These are phyloP conservation scores for Stagonosporopsis vannaccii DNA, from an alignment of 2,329 filamentous ascomycete species.

Conservation along the genomic window DNA sequence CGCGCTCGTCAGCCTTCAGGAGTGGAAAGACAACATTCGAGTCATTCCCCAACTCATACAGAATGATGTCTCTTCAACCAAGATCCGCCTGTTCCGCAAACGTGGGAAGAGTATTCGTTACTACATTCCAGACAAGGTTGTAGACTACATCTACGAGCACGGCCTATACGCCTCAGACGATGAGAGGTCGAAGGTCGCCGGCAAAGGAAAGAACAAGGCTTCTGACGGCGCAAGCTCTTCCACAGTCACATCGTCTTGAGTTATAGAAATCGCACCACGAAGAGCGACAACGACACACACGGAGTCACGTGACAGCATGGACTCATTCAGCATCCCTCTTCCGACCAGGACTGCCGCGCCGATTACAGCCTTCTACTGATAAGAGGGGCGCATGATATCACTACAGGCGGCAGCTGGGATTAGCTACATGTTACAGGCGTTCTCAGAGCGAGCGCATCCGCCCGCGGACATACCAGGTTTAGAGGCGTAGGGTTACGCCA, in stretches of 20 bases:
- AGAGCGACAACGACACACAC: neutral
- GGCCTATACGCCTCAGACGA: constrained; percentile 49
- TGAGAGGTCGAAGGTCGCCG: constrained; percentile 46
- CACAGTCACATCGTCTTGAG: constrained; percentile 24
- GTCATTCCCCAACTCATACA: constrained; percentile 89
- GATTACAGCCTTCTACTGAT: neutral
- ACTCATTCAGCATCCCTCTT: constrained; percentile 18
- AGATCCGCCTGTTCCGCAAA: constrained; percentile 76
- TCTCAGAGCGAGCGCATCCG: constrained; percentile 16
- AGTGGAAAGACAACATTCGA: constrained; percentile 85
- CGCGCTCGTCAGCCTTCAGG: constrained; percentile 79
- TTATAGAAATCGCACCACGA: neutral
- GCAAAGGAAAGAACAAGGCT: constrained; percentile 37
- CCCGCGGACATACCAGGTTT: constrained; percentile 10
- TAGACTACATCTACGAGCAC: constrained; percentile 52
- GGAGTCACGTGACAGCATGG: constrained; percentile 9
- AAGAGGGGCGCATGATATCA: constrained; percentile 1
- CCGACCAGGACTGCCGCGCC: constrained; percentile 28
- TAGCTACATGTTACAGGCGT: constrained; percentile 10
- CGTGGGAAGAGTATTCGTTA: constrained; percentile 52
- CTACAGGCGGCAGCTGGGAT: constrained; percentile 11
- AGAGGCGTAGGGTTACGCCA: constrained; percentile 27
- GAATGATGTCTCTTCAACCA: constrained; percentile 81
- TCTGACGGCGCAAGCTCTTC: constrained; percentile 35
- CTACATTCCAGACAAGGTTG: constrained; percentile 50